These are phyloP conservation scores for Colletotrichum costaricense DNA, from an alignment of 2,329 filamentous ascomycete genomes.

Conservation along the genomic window DNA sequence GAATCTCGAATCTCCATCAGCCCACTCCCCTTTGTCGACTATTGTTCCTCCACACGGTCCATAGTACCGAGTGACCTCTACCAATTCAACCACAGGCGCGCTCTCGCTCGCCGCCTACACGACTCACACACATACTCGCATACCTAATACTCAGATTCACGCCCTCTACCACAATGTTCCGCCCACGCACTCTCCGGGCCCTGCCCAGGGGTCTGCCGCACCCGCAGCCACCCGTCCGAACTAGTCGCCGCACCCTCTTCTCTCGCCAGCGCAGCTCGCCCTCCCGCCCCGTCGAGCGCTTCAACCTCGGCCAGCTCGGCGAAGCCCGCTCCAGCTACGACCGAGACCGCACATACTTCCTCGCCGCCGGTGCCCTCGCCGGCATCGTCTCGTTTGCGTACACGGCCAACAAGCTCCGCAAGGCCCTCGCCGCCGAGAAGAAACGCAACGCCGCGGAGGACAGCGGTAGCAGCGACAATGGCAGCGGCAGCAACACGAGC, in stretches of 20 bases:
- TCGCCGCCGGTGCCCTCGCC: slow-evolving; percentile 61
- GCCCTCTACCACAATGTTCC: slow-evolving; percentile 41
- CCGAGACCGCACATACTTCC: slow-evolving; percentile 61
- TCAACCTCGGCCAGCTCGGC: slow-evolving; percentile 62
- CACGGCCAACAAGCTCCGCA: slow-evolving; percentile 63
- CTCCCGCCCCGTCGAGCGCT: slow-evolving; percentile 56
- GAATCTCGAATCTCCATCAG: slow-evolving; percentile 19
- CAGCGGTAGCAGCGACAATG: slow-evolving; percentile 24
- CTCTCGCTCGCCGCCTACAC: background rate
- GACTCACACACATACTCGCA: background rate
- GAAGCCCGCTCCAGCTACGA: slow-evolving; percentile 61
- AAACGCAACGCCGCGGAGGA: slow-evolving; percentile 34
- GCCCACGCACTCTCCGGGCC: slow-evolving; percentile 40
- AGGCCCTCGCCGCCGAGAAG: slow-evolving; percentile 50
- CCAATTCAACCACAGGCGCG: background rate
- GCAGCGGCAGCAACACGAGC: slow-evolving; percentile 9
- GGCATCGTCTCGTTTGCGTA: slow-evolving; percentile 63
- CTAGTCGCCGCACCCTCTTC: slow-evolving; percentile 49
- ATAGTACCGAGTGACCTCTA: background rate
- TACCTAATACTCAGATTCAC: background rate
- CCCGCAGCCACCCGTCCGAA: slow-evolving; percentile 29
- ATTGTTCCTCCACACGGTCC: background rate
- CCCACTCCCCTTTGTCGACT: background rate
- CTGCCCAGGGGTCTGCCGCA: slow-evolving; percentile 37
- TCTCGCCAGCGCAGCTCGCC: slow-evolving; percentile 38